A percentile compares a stretch with the other conserved stretches of the same genome.
These are phyloP conservation scores for Luffa aegyptiaca DNA, from an alignment of 306 rosid genomes.

Conservation along the genomic window DNA sequence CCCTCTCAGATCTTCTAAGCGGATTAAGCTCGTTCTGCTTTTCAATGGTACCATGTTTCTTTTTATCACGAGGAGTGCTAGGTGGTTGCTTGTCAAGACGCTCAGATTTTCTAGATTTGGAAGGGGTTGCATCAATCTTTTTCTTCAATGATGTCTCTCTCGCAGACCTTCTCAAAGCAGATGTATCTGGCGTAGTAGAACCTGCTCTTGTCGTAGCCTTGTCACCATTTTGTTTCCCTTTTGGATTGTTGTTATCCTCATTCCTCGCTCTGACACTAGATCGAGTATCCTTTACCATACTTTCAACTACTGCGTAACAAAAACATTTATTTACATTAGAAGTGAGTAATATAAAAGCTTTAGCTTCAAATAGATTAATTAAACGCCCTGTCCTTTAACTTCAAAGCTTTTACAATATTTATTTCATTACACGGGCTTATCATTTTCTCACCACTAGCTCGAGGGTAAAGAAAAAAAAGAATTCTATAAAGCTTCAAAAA, in stretches of 20 bases:
- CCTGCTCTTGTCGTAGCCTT: slow-evolving; percentile 24
- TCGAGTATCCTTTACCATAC: slow-evolving; percentile 45
- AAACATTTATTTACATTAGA: background rate
- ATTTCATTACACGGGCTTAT: background rate
- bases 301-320: slow-evolving; percentile 10
- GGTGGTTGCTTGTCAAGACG: slow-evolving; percentile 24
- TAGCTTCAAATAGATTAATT: too few relatives aligned
- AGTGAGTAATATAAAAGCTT: background rate
- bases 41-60: slow-evolving; percentile 32
- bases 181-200: slow-evolving; percentile 20
- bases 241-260: slow-evolving; percentile 25
- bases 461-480: background rate
- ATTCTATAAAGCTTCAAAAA: background rate
- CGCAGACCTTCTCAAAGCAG: slow-evolving; percentile 44
- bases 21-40: slow-evolving; percentile 34
- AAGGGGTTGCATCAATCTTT: slow-evolving; percentile 21
- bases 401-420: background rate
- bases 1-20: slow-evolving; percentile 49
- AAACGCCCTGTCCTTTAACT: background rate
- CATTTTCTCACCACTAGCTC: background rate
- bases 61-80: slow-evolving; percentile 15
- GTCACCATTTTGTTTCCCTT: slow-evolving; percentile 18
- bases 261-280: slow-evolving; percentile 34
- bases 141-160: slow-evolving; percentile 32
- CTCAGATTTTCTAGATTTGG: slow-evolving; percentile 32